A percentile compares a stretch with the other conserved stretches of the same genome.
phyloP scores from a whole-genome alignment of 2,329 filamentous ascomycete species.

The Tolypocladium guangdongense region DNA sequence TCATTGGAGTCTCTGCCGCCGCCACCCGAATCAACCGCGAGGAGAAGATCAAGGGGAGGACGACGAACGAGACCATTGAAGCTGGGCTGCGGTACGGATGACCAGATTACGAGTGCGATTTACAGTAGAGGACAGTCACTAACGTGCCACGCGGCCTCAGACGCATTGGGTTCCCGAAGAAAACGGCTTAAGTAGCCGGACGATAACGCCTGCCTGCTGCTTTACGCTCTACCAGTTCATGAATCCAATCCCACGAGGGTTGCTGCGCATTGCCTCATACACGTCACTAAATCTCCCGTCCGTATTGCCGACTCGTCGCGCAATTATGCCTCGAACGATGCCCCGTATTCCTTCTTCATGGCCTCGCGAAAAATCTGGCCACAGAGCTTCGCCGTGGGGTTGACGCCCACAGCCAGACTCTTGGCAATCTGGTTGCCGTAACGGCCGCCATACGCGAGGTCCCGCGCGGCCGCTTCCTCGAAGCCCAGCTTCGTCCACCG shows the following conservation, averaged over 20 bases:
- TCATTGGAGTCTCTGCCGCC: constrained; percentile 45
- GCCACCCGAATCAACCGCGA: constrained; percentile 48
- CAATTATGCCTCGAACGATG: constrained; percentile 29
- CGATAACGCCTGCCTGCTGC: neutral
- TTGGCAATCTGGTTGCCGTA: constrained; percentile 57
- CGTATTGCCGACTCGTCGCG: neutral
- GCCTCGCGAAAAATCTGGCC: constrained; percentile 59
- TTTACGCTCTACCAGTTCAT: neutral
- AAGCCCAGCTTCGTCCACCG: constrained; percentile 44
- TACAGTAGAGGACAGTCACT: neutral
- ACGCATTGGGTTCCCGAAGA: constrained; percentile 17
- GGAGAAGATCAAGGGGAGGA: constrained; percentile 45
- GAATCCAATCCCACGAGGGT: neutral
- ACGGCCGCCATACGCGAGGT: constrained; percentile 53
- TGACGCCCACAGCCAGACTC: constrained; percentile 51
- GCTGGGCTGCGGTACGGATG: constrained; percentile 30
- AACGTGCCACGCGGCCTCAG: constrained; percentile 8
- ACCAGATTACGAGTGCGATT: neutral
- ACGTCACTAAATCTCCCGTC: neutral
- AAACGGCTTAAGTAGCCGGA: constrained; percentile 5
- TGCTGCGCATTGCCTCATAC: neutral
- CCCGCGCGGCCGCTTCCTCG: constrained; percentile 50
- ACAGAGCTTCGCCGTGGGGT: constrained; percentile 59
- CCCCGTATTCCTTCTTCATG: constrained; percentile 57
- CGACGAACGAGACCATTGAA: constrained; percentile 37